These are phyloP conservation scores for Starmerella potacharoeniae DNA, from an alignment of 805 yeast species.

Conservation along the genomic window DNA sequence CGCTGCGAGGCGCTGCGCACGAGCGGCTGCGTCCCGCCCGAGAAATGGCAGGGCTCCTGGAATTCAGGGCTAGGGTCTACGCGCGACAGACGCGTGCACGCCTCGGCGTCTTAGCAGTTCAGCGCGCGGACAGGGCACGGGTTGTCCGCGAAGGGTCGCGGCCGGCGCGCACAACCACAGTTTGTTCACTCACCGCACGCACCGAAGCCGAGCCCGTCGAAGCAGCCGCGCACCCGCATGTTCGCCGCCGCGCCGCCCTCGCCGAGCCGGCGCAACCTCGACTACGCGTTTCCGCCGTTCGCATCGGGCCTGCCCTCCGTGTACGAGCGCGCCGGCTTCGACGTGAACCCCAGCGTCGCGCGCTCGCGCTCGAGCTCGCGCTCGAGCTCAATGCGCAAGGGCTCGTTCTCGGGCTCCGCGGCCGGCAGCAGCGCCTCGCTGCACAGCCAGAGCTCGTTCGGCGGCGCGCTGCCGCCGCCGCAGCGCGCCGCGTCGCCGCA, in stretches of 20 bases:
- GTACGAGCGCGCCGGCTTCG: conserved; percentile 36
- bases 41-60: background rate
- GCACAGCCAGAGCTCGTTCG: background rate
- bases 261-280: conserved; percentile 23
- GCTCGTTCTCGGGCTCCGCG: background rate
- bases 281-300: conserved; percentile 33
- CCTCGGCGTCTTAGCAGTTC: background rate
- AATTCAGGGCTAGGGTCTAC: background rate
- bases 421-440: background rate
- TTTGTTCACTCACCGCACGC: too few relatives aligned
- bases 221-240: background rate
- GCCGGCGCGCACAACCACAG: too few relatives aligned
- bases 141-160: background rate
- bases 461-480: background rate
- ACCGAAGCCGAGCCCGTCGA: too few relatives aligned
- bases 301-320: conserved; percentile 31
- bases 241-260: conserved; percentile 3
- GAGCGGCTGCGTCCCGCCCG: background rate
- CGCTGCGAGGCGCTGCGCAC: background rate
- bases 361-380: conserved; percentile 17
- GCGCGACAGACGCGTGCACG: background rate
- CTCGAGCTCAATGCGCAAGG: conserved; percentile 4
- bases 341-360: conserved; percentile 19
- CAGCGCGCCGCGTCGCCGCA: background rate
- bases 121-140: background rate